Conservation (phyloP, 768 basidiomycete genomes). For the Tylopilus balloui region DNA sequence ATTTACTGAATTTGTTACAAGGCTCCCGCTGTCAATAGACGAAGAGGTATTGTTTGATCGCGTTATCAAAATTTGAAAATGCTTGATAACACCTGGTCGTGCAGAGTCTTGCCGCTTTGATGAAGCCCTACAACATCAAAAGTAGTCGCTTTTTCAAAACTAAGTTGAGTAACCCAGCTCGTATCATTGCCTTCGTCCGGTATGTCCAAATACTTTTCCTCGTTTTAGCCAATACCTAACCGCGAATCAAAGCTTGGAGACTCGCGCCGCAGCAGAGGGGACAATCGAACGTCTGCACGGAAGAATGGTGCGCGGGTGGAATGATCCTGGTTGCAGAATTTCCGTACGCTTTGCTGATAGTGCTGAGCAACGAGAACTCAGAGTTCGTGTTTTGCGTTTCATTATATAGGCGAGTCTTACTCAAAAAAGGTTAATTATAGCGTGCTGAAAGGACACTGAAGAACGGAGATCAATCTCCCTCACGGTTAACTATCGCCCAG, state of each 20-base stretch:
- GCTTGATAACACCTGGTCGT: neutral
- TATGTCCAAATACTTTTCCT: conserved; percentile 27
- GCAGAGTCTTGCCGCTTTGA: conserved; percentile 59
- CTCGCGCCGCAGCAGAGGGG: conserved; percentile 67
- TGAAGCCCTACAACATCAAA: conserved; percentile 67
- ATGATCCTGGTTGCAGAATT: conserved; percentile 71
- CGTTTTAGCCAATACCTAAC: neutral
- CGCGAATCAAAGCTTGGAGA: conserved; percentile 52
- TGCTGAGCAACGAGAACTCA: conserved; percentile 68
- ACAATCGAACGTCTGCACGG: conserved; percentile 76
- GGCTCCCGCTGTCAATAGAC: conserved; percentile 67
- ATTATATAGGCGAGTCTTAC: neutral
- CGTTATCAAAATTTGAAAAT: neutral
- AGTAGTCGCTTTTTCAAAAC: conserved; percentile 80
- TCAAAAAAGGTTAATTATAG: conserved; percentile 33
- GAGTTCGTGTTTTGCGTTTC: conserved; percentile 42
- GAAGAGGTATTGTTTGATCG: conserved; percentile 42
- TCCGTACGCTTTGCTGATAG: conserved; percentile 80
- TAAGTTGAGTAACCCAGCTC: conserved; percentile 66
- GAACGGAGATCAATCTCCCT: conserved; percentile 60
- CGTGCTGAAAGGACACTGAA: conserved; percentile 55
- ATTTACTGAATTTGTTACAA: conserved; percentile 20
- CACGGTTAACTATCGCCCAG: conserved; percentile 70
- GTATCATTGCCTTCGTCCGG: conserved; percentile 82
- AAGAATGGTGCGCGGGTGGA: conserved; percentile 74